Evolutionary conservation across 2,329 filamentous ascomycete genomes (phyloP).

Genomic region (Verticillium klebahnii): DNA sequence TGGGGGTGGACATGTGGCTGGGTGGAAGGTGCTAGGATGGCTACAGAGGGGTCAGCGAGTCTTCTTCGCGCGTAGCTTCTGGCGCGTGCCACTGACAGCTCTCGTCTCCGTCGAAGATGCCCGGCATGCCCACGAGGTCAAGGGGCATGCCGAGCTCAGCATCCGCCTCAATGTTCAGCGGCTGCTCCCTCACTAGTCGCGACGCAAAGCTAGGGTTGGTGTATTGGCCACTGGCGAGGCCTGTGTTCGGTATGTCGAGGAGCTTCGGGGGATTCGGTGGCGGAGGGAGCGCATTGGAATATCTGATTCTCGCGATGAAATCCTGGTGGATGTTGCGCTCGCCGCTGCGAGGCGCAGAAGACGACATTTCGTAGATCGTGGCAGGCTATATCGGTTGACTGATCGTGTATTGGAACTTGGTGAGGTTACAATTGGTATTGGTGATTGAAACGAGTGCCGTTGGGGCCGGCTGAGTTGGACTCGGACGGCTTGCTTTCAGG

Average conservation of each 20-base stretch:
- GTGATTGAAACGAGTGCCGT: neutral
- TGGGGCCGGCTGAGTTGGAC: neutral
- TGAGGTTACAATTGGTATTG: neutral
- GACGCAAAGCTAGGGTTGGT: constrained; percentile 88
- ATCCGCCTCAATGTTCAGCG: constrained; percentile 94
- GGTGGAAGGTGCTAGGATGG: constrained; percentile 74
- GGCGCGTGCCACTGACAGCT: constrained; percentile 57
- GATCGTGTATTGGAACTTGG: neutral
- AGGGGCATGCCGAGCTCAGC: constrained; percentile 97
- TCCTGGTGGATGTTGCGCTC: constrained; percentile 78
- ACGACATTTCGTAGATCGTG: constrained; percentile 21
- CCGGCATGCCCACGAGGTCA: constrained; percentile 89
- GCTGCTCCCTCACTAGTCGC: constrained; percentile 82
- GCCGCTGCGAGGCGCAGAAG: constrained; percentile 34
- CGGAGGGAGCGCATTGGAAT: constrained; percentile 91
- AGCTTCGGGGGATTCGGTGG: constrained; percentile 94
- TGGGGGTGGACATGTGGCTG: constrained; percentile 71
- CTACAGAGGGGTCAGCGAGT: constrained; percentile 34
- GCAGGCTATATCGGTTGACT: neutral
- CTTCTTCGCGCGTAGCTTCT: neutral
- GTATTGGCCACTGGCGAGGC: constrained; percentile 80
- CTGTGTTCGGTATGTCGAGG: constrained; percentile 92
- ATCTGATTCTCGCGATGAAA: constrained; percentile 93
- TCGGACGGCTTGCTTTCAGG: neutral
- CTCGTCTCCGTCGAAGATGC: constrained; percentile 92